Evolutionary conservation across 1,284 basidiomycete species (phyloP), one percentile per base, ranked within the genome.

Genomic region (Malassezia vespertilionis): DNA sequence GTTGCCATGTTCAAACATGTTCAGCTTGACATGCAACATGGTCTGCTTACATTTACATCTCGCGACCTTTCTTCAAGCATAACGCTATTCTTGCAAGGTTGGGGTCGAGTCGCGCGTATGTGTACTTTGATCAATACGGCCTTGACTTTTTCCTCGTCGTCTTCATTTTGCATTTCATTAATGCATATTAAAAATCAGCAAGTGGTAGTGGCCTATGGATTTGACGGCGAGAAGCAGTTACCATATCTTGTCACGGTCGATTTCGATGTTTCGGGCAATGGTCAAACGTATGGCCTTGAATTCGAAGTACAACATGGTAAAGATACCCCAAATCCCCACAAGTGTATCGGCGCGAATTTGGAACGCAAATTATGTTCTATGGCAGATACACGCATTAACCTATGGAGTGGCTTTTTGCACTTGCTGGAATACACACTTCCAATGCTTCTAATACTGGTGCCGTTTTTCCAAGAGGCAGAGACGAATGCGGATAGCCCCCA

Each of bases 31-130:
- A 14, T 14, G 9, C 9, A 9, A 3, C 18, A 33, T 1, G 46
- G 46, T 8, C 18, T 37, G 2, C 26, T 48, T 14, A 27, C 6
- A 3, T 24, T 42, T 23, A 31, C 27, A 6, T 48, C 35, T 18
- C 21, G 30, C 3, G 33, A 48, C 14, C n/a, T 42, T 8, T 30
- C 39, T 2, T 10, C 33, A 8, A 22, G 32, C 12, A 14, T 48
- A 5, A 12, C 27, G 5, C 20, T 10, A 14, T 37, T 48, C 22
- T 22, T 31, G 14, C 40, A 36, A n/a, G n/a, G 24, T 20, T 48
- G 46, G 46, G 33, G 37, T 18, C 46, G 36, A 27, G 33, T 41
- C 24, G 39, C 33, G 9, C 39, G 40, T 4, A 41, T 48, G 31
- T 41, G 38, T 18, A 18, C 24, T 5, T 15, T 48, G 33, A 30